phyloP scores from a whole-genome alignment of 345 rosid genomes.

The Eucalyptus decipiens region DNA sequence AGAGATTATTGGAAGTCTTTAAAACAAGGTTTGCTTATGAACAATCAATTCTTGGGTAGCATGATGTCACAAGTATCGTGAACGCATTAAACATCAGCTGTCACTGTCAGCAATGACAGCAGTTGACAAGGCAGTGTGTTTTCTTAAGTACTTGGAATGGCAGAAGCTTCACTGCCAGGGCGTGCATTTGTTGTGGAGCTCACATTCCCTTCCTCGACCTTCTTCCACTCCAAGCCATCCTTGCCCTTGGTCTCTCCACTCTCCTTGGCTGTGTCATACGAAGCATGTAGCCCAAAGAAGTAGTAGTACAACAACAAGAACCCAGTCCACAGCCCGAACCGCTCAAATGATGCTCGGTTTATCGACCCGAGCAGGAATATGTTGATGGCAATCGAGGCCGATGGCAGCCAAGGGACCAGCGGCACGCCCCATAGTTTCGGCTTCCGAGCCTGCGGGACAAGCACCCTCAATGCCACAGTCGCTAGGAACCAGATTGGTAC shows the following conservation, averaged over 20 bases:
- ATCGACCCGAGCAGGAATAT: slow-evolving; percentile 34
- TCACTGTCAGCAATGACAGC: background rate
- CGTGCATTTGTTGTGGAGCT: background rate
- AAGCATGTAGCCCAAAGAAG: slow-evolving; percentile 12
- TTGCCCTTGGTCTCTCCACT: background rate
- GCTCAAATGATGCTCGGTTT: slow-evolving; percentile 7
- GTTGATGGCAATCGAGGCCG: slow-evolving; percentile 20
- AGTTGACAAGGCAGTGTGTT: background rate
- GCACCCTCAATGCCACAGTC: slow-evolving; percentile 1
- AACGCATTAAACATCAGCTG: background rate
- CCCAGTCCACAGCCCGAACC: slow-evolving; percentile 26
- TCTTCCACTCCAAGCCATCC: background rate
- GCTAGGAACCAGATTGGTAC: slow-evolving; percentile 21
- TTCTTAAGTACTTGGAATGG: background rate
- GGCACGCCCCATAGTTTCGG: slow-evolving; percentile 34
- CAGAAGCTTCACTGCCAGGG: background rate
- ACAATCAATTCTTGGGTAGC: background rate
- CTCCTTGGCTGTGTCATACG: slow-evolving; percentile 12
- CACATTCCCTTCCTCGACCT: background rate
- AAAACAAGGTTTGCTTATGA: background rate
- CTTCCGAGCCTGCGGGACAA: slow-evolving; percentile 20
- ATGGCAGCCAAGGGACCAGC: slow-evolving; percentile 34
- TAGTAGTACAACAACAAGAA: slow-evolving; percentile 20
- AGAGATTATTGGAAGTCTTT: background rate
- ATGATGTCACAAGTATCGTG: background rate